phyloP scores from a whole-genome alignment of 192 early-diverging fungal species.

The Entophlyctis helioformis region DNA sequence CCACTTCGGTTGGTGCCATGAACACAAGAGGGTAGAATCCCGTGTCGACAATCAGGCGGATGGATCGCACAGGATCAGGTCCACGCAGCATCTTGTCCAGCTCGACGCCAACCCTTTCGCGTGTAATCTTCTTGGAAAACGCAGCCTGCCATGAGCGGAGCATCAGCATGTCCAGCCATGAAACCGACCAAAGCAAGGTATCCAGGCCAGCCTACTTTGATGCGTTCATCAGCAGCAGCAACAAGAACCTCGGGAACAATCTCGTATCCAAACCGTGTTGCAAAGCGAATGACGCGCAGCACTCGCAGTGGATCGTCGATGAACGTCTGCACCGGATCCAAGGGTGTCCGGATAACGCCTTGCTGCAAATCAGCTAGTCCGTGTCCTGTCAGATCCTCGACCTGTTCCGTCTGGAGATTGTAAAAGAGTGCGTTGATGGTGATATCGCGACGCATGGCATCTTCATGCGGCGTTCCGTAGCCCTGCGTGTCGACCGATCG shows the following conservation, averaged over 20 bases:
- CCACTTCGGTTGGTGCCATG: constrained; percentile 1
- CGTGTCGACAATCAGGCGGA: constrained; percentile 30
- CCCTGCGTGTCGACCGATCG: constrained; percentile 15
- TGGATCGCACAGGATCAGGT: constrained; percentile 31
- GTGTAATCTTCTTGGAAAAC: constrained; percentile 71
- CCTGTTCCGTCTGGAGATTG: constrained; percentile 70
- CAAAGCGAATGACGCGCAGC: constrained; percentile 87
- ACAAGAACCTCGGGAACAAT: constrained; percentile 56
- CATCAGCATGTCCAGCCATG: not conserved
- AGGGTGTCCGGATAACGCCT: constrained; percentile 78
- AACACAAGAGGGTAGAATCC: constrained; percentile 33
- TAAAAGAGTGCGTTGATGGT: constrained; percentile 98
- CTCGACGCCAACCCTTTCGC: constrained; percentile 85
- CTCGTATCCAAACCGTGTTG: constrained; percentile 72
- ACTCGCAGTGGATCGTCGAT: constrained; percentile 91
- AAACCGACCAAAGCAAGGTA: no score
- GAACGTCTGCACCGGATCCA: constrained; percentile 80
- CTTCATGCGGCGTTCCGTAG: constrained; percentile 84
- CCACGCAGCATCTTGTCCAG: constrained; percentile 86
- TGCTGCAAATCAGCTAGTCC: constrained; percentile 63
- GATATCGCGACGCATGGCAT: constrained; percentile 88
- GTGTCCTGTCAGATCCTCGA: constrained; percentile 79
- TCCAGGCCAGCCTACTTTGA: constrained; percentile 33
- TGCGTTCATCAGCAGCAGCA: constrained; percentile 40
- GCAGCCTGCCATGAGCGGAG: constrained; percentile 22